These are phyloP conservation scores for Ophiocordyceps sinensis DNA, from an alignment of 2,329 filamentous ascomycete genomes.

Conservation along the genomic window DNA sequence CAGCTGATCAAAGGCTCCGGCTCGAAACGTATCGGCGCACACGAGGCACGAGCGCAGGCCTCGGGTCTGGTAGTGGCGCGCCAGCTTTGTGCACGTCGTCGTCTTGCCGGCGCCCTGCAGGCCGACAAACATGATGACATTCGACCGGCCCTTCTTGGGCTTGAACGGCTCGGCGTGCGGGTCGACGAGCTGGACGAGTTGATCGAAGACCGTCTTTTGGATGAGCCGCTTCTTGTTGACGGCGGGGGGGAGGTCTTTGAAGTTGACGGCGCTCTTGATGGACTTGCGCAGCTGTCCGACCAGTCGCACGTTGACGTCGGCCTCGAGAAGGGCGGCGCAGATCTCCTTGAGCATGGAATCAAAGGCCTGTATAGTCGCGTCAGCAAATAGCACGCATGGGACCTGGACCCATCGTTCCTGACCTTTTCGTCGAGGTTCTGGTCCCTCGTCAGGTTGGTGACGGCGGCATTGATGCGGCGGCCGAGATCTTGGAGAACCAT, in stretches of 20 bases:
- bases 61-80: constrained; percentile 82
- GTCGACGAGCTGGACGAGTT: constrained; percentile 89
- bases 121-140: constrained; percentile 99
- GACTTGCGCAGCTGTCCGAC: constrained; percentile 85
- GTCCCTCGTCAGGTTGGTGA: constrained; percentile 82
- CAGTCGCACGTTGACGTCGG: constrained; percentile 92
- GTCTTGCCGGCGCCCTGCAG: constrained; percentile 96
- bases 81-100: constrained; percentile 94
- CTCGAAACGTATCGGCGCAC: constrained; percentile 96
- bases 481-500: constrained; percentile 99
- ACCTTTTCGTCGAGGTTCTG: constrained; percentile 95
- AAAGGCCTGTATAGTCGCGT: constrained; percentile 50
- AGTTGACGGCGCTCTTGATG: constrained; percentile 82
- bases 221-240: constrained; percentile 98
- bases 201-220: constrained; percentile 94
- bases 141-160: constrained; percentile 88
- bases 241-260: constrained; percentile 77
- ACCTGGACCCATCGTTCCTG: constrained; percentile 6
- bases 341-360: constrained; percentile 98
- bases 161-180: constrained; percentile 92
- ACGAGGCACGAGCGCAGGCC: constrained; percentile 90
- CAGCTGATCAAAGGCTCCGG: constrained; percentile 93
- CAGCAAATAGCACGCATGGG: background rate
- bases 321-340: constrained; percentile 84
- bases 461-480: constrained; percentile 93